Base-by-base conservation (phyloP, 441 rosid genomes). In the Lepidium campestre region DNA sequence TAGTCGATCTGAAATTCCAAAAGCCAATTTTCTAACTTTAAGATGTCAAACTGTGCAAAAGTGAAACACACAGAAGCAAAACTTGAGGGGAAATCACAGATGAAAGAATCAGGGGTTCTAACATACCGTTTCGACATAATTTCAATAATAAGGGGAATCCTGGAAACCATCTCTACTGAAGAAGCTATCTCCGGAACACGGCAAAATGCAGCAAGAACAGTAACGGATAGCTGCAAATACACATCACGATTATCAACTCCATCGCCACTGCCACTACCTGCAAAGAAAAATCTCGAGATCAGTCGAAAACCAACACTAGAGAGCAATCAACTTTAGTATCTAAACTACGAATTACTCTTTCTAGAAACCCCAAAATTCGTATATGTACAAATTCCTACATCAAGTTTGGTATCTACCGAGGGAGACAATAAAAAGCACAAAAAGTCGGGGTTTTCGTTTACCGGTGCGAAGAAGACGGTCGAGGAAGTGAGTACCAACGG, bases 401-500 rank as follows among this genome's bases (percentile, higher is more conserved):
- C 34, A 29, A 29, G 34, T 29, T 6, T 27, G 2, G 23, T 34
- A 11, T 45, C 14, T 0, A 27, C 2, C 6, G 13, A 20, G 6
- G 13, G 34, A 62, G 53, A 61, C 10, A 23, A 37, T 29, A 60
- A 1, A 62, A 14, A 44, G 25, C 37, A 10, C 6, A 32, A 4
- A 6, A 27, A 19, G 13, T 37, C 6, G n/a, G 5, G 56, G 11
- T 14, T 23, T 36, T 39, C 10, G 3, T 67, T 61, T 81, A 91
- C 99, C 98, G 4, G 96, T 86, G 23, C 78, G 65, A 52, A 89
- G 79, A 62, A 91, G 94, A 58, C 97, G 85, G 13, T 85, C 89
- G 25, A 94, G 89, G 72, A 94, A 94, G 39, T 25, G 84, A 66
- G 59, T 14, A 31, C 92, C 93, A 11, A 89, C 86, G 7, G 96